A percentile compares a stretch with the other conserved stretches of the same genome.
phyloP scores from a whole-genome alignment of 192 early-diverging fungal genomes.

The Gryganskiella cystojenkinii region DNA sequence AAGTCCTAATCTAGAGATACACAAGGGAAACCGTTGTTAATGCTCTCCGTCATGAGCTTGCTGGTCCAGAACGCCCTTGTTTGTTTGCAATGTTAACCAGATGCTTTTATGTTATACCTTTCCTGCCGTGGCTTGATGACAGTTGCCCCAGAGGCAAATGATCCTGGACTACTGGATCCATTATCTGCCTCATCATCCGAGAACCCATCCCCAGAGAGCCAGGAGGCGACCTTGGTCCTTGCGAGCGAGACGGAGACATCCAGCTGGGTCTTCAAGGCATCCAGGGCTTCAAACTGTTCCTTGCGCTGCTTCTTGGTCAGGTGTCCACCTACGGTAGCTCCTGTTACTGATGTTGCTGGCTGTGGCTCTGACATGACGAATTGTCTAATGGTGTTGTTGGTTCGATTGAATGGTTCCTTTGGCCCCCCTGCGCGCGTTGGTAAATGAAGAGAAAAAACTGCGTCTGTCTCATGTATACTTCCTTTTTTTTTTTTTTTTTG shows the following conservation, averaged over 20 bases:
- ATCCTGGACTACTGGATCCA: not conserved
- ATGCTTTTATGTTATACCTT: too few species aligned
- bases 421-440: too few species aligned
- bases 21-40: too few species aligned
- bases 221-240: slow-evolving; percentile 57
- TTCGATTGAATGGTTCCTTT: too few species aligned
- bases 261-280: slow-evolving; percentile 62
- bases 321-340: slow-evolving; percentile 16
- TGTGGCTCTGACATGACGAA: not conserved
- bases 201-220: slow-evolving; percentile 55
- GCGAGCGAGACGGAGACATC: slow-evolving; percentile 60
- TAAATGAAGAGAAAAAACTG: too few species aligned
- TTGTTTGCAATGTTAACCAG: too few species aligned
- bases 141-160: slow-evolving; percentile 8
- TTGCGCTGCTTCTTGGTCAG: slow-evolving; percentile 55
- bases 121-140: slow-evolving; percentile 32
- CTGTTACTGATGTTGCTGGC: slow-evolving; percentile 5
- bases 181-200: slow-evolving; percentile 53
- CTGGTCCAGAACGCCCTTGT: too few species aligned
- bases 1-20: slow-evolving; percentile 56
- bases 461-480: too few species aligned
- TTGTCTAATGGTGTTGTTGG: too few species aligned
- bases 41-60: too few species aligned
- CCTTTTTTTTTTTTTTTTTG: too few species aligned
- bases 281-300: slow-evolving; percentile 53